Base-by-base conservation (phyloP, 768 basidiomycete species). In the Rubroboletus pulcherrimus region DNA sequence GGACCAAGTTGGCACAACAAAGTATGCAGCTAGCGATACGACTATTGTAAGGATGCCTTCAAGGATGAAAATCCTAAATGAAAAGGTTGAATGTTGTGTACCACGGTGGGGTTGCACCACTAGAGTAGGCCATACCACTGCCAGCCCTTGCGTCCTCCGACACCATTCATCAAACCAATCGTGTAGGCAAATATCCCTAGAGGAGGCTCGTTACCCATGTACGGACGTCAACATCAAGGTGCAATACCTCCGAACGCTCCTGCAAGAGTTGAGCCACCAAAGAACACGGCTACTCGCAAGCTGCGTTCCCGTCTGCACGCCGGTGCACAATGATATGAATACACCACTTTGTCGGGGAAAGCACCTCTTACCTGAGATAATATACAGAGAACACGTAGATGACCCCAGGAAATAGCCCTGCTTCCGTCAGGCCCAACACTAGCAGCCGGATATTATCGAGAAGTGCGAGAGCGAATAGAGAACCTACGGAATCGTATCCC, bases 121-220 rank as follows among this genome's bases (percentile, higher is more conserved):
- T 24, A 21, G 15, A 37, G 21, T 1, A 42, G 35, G 0, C 43
- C 63, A 19, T 58, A 78, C 83, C 84, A 86, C 70, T 78, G 73
- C 84, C 85, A 86, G 21, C 83, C 82, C 40, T 67, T 75, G 46
- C 76, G 76, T 17, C 82, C 85, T n/a, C 81, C 82, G 4, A 83
- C 67, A 15, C 82, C 82, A 26, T 83, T 74, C 81, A 85, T 85
- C 58, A 81, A 77, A 12, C 80, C 81, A 46, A 86, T 80, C 1
- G 64, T 75, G 59, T 78, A 85, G 7, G 84, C 84, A 8, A 85
- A 73, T 51, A 85, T 78, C 33, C 83, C 82, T 80, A 53, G 30
- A 40, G 34, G 57, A 19, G 24, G 45, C 8, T 50, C 26, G 11
- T 58, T 24, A 44, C 10, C 1, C 33, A 30, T 8, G 5, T 24